Evolutionary conservation across 176 grass and related monocot species (phyloP), one percentile per base, ranked within the genome.

Genomic region (Elymus sibiricus): DNA sequence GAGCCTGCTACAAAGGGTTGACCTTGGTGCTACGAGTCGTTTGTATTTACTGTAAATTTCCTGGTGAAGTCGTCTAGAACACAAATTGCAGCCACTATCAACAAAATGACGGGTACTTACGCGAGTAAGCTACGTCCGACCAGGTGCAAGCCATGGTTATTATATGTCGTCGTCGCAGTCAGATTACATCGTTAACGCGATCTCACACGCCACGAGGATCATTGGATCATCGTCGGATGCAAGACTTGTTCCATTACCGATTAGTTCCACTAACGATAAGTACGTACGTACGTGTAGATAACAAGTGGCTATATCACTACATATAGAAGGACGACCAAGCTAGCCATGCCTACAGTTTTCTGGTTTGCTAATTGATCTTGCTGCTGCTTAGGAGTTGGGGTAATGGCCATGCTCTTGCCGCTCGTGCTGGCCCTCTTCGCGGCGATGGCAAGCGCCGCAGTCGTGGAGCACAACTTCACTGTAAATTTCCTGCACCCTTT

Each of bases 381-480:
- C 10, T 55, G 42, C 7, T 46, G 12, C 32, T 24, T 0, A 31
- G 17, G 72, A 25, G 25, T 22, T 15, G 43, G 32, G 53, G 34
- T 15, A 17, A 89, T 68, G 34, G 19, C 76, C 35, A 58, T 35
- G 87, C 24, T 84, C 67, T 25, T 56, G 32, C 67, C 63, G 59
- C 68, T 85, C 68, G 1, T 85, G 11, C 58, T 79, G 10, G 69
- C 77, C 39, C 61, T 85, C 35, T 85, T 60, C 77, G 4, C 46
- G 26, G 26, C 60, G 26, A 25, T 31, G 70, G 82, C 87, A 4
- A n/a, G 44, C 27, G 82, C 44, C 14, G 82, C 87, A 0, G 77
- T 85, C 61, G 82, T 89, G 69, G 46, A 89, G 35, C 77, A 85
- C 87, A 85, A 60, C 34, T 85, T 89, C 82, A 27, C 65, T 22